Conservation (phyloP, 106 monocot species). For the Phalaenopsis equestris region DNA sequence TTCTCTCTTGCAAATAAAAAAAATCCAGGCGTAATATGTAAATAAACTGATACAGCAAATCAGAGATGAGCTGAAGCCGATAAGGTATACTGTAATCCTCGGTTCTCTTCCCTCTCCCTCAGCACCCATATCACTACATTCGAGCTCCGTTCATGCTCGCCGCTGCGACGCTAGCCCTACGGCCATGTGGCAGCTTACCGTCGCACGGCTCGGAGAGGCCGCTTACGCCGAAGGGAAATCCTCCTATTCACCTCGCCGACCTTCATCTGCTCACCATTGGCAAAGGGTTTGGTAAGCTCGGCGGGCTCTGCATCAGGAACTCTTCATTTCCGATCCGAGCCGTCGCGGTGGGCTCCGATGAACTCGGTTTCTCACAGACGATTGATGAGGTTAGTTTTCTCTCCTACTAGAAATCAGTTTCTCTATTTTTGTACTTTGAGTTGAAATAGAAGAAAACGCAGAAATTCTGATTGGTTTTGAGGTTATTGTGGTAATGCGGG, state of each 20-base stretch:
- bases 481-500: background rate
- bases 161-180: constrained; percentile 38
- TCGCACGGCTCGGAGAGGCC: constrained; percentile 5
- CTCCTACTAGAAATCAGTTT: background rate
- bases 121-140: background rate
- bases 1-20: too few species aligned
- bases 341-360: constrained; percentile 45
- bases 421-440: background rate
- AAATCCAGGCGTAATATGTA: too few species aligned
- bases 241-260: constrained; percentile 9
- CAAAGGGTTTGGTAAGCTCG: constrained; percentile 6
- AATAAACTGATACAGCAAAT: too few species aligned
- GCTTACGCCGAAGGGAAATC: background rate
- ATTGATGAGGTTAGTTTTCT: constrained; percentile 17
- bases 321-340: constrained; percentile 18
- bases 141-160: constrained; percentile 29
- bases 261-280: constrained; percentile 6
- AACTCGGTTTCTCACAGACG: constrained; percentile 26
- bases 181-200: constrained; percentile 26
- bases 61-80: too few species aligned
- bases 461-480: background rate
- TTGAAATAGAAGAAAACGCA: background rate
- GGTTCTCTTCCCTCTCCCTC: background rate
- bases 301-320: background rate
- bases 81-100: background rate